Percentiles rank a stretch among this genome's conserved stretches.
Evolutionary conservation across 805 yeast genomes (phyloP).

Genomic region (Ogataea paradorogensis): DNA sequence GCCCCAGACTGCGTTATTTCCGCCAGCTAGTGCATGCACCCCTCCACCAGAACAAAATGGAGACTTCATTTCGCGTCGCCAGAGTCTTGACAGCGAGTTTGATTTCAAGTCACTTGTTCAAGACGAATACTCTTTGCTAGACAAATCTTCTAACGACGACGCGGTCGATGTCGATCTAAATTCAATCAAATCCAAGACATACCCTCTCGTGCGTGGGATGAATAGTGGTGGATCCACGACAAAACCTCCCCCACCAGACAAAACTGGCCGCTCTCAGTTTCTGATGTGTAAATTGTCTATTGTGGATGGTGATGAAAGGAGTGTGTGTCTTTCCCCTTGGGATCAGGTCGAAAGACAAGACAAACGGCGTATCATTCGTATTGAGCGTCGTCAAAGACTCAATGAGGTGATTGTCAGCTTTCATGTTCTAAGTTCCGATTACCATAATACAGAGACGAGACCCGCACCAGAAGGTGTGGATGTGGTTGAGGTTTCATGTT

Average conservation of each 20-base stretch:
- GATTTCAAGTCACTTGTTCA: slow-evolving; percentile 17
- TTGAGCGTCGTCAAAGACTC: slow-evolving; percentile 52
- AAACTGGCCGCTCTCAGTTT: slow-evolving; percentile 30
- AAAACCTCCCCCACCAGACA: slow-evolving; percentile 47
- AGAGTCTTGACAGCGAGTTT: slow-evolving; percentile 23
- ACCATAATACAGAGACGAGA: slow-evolving; percentile 40
- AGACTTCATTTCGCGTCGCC: slow-evolving; percentile 20
- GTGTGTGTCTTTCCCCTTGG: slow-evolving; percentile 55
- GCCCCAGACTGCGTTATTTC: slow-evolving; percentile 22
- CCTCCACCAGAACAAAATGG: slow-evolving; percentile 23
- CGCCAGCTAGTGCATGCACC: slow-evolving; percentile 32
- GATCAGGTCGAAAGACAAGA: slow-evolving; percentile 42
- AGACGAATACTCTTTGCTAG: slow-evolving; percentile 2
- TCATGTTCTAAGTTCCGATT: slow-evolving; percentile 50
- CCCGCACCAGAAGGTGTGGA: slow-evolving; percentile 41
- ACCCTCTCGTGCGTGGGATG: slow-evolving; percentile 52
- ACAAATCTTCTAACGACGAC: slow-evolving; percentile 3
- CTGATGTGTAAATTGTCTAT: slow-evolving; percentile 49
- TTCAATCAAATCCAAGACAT: slow-evolving; percentile 24
- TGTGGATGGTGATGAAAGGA: slow-evolving; percentile 43
- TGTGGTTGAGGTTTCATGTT: slow-evolving; percentile 58
- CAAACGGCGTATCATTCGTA: slow-evolving; percentile 53
- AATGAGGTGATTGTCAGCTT: slow-evolving; percentile 47
- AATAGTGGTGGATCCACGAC: slow-evolving; percentile 58
- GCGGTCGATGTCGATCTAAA: slow-evolving; percentile 10